Conservation (phyloP, 768 basidiomycete genomes). For the Chalciporus sphaerocephalus region DNA sequence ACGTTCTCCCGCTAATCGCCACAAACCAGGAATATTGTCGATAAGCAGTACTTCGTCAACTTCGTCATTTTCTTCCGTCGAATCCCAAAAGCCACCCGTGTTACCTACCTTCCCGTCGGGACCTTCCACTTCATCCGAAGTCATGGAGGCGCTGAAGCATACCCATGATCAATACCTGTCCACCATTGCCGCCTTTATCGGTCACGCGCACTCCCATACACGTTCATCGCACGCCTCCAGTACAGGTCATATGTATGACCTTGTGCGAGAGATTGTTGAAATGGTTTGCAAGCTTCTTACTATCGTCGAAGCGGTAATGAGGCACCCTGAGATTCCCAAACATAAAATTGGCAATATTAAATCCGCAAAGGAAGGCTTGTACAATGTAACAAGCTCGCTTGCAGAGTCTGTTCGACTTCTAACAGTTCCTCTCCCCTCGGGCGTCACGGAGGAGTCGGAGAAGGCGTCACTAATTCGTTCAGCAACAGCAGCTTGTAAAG, state of each 20-base stretch:
- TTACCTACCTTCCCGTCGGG: slow-evolving; percentile 65
- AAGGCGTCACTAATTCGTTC: slow-evolving; percentile 71
- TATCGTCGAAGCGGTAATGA: slow-evolving; percentile 85
- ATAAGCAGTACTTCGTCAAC: slow-evolving; percentile 69
- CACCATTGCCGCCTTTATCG: slow-evolving; percentile 95
- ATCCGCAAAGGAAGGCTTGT: slow-evolving; percentile 74
- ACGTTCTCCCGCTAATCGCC: slow-evolving; percentile 33
- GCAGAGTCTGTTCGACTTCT: slow-evolving; percentile 84
- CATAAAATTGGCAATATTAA: slow-evolving; percentile 63
- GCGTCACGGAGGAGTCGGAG: slow-evolving; percentile 74
- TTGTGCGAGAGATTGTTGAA: slow-evolving; percentile 92
- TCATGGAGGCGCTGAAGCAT: slow-evolving; percentile 70
- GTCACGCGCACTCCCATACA: slow-evolving; percentile 91
- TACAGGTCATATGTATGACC: slow-evolving; percentile 90
- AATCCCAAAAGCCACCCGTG: slow-evolving; percentile 42
- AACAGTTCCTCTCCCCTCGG: slow-evolving; percentile 45
- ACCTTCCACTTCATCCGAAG: slow-evolving; percentile 61
- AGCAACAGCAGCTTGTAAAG: slow-evolving; percentile 85
- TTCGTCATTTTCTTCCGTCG: slow-evolving; percentile 65
- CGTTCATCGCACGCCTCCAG: slow-evolving; percentile 87
- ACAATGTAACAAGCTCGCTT: slow-evolving; percentile 78
- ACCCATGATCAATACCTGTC: slow-evolving; percentile 91
- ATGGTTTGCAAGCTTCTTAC: slow-evolving; percentile 87
- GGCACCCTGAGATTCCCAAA: slow-evolving; percentile 63
- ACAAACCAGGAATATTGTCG: slow-evolving; percentile 47